These are phyloP conservation scores for Acephala macrosclerotiorum DNA, from an alignment of 2,329 filamentous ascomycete species.

Conservation along the genomic window DNA sequence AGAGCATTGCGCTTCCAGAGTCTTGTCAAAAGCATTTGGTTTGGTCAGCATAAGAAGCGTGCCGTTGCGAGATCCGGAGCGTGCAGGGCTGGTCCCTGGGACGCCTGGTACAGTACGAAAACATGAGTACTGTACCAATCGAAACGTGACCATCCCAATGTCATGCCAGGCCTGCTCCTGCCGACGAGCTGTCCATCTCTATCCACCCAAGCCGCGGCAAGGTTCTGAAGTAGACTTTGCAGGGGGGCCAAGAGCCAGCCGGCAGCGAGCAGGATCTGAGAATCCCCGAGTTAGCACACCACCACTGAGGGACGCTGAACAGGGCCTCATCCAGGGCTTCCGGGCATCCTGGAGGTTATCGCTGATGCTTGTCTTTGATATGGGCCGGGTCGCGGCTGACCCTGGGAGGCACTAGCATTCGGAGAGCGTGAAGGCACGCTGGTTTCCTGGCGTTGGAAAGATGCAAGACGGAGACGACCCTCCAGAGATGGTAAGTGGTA, in stretches of 20 bases:
- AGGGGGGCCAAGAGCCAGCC: neutral
- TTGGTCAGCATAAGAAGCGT: conserved; percentile 12
- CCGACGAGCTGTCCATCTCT: neutral
- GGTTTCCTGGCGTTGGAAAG: conserved; percentile 7
- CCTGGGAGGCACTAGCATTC: neutral
- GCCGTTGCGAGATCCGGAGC: conserved; percentile 35
- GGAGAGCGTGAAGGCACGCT: neutral
- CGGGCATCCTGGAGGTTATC: conserved; percentile 2
- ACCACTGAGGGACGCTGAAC: neutral
- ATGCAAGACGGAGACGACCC: neutral
- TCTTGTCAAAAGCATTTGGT: conserved; percentile 6
- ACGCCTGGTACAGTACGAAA: neutral
- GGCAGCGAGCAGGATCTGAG: neutral
- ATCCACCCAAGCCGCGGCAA: neutral
- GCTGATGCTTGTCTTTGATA: conserved; percentile 6
- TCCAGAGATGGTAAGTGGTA: conserved; percentile 5
- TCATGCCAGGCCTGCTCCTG: neutral
- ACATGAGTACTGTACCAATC: neutral
- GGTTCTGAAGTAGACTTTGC: neutral
- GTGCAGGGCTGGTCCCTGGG: neutral
- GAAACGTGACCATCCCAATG: conserved; percentile 6
- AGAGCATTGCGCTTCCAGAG: conserved; percentile 4
- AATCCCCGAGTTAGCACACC: neutral
- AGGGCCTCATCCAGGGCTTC: neutral
- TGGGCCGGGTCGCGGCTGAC: conserved; percentile 1